phyloP scores from a whole-genome alignment of 2,329 filamentous ascomycete species.

The Seiridium unicorne region DNA sequence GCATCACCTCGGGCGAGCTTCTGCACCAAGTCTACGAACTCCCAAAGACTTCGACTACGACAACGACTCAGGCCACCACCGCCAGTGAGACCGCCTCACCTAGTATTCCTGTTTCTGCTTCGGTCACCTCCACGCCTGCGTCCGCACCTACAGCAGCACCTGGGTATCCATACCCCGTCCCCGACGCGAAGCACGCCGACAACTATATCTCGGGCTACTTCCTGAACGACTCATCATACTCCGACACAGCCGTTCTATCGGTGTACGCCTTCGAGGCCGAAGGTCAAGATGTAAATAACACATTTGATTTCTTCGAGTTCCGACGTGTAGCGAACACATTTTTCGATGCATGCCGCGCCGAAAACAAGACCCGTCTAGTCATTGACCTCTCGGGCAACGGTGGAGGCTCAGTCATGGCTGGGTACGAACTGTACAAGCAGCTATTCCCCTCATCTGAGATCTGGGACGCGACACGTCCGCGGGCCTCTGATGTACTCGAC shows the following conservation, averaged over 20 bases:
- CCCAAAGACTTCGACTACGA: background rate
- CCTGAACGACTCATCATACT: background rate
- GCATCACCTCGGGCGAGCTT: background rate
- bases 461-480: background rate
- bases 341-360: constrained; percentile 25
- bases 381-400: constrained; percentile 57
- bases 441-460: background rate
- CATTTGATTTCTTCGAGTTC: background rate
- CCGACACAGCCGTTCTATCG: too few species aligned
- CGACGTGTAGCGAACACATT: background rate
- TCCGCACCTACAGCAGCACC: background rate
- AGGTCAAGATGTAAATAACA: background rate
- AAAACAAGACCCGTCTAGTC: constrained; percentile 52
- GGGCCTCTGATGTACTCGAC: background rate
- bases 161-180: background rate
- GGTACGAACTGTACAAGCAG: background rate
- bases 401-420: constrained; percentile 37
- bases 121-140: background rate
- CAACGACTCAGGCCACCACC: background rate
- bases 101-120: background rate
- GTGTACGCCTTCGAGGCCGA: background rate
- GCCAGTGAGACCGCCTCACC: background rate
- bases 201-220: background rate
- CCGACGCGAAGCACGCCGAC: background rate
- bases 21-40: background rate